These are phyloP conservation scores for Neofusicoccum parvum DNA, from an alignment of 2,329 filamentous ascomycete species.

Conservation along the genomic window DNA sequence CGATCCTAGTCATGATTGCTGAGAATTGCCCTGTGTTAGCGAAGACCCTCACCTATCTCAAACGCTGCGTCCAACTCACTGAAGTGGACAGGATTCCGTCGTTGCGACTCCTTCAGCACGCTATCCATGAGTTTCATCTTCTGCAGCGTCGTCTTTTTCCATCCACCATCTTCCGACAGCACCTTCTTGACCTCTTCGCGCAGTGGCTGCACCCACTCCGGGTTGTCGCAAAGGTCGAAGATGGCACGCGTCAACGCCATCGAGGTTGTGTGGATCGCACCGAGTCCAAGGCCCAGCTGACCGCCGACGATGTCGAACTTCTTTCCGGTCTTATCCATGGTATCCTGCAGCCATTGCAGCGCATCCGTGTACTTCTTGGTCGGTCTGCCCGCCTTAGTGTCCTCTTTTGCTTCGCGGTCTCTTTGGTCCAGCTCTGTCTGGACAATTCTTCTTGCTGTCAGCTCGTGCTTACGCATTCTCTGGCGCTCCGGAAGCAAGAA, in stretches of 20 bases:
- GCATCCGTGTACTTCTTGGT: too few species aligned
- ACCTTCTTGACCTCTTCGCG: neutral
- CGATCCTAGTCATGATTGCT: neutral
- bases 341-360: too few species aligned
- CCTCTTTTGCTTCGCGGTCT: too few species aligned
- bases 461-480: too few species aligned
- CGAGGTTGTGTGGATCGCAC: neutral
- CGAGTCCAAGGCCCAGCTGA: neutral
- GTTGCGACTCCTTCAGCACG: conserved; percentile 22
- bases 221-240: neutral
- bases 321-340: too few species aligned
- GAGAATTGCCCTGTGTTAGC: too few species aligned
- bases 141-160: neutral
- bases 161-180: neutral
- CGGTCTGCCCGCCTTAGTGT: too few species aligned
- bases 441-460: too few species aligned
- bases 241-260: neutral
- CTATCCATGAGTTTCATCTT: conserved; percentile 9
- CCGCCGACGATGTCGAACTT: too few species aligned
- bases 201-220: neutral
- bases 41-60: too few species aligned
- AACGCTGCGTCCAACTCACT: neutral
- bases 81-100: conserved; percentile 6
- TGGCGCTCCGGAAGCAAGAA: too few species aligned
- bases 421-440: too few species aligned